Percentiles rank a stretch among this genome's conserved stretches.
Evolutionary conservation across 768 basidiomycete species (phyloP).

Genomic region (Tricholoma sp.): DNA sequence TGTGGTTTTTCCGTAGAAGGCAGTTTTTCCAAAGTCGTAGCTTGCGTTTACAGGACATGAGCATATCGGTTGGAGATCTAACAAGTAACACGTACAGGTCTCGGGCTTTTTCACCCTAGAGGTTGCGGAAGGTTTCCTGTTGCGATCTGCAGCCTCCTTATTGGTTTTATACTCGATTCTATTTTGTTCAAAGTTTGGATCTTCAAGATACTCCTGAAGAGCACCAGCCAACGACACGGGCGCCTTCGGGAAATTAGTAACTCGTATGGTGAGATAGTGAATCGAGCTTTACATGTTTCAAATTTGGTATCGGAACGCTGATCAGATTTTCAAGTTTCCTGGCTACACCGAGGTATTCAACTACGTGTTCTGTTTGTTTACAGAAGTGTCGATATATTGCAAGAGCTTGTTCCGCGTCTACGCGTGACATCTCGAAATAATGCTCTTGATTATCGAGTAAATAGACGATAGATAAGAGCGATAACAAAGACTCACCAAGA

Average conservation of each 20-base stretch:
- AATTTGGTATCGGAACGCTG: conserved; percentile 89
- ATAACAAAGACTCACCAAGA: conserved; percentile 45
- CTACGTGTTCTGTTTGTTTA: conserved; percentile 86
- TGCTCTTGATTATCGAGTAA: conserved; percentile 54
- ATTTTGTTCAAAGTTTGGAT: conserved; percentile 96
- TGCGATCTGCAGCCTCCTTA: conserved; percentile 57
- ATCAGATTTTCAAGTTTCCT: conserved; percentile 90
- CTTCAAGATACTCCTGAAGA: conserved; percentile 92
- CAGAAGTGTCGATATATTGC: conserved; percentile 92
- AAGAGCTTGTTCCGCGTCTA: conserved; percentile 85
- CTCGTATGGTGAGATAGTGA: not conserved
- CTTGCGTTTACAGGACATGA: not conserved
- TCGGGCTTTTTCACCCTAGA: conserved; percentile 19
- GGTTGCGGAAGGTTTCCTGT: conserved; percentile 8
- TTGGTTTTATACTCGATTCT: conserved; percentile 86
- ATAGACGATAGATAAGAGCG: conserved; percentile 11
- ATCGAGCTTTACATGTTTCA: conserved; percentile 68
- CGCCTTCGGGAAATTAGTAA: conserved; percentile 47
- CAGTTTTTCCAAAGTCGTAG: conserved; percentile 1
- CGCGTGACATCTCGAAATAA: conserved; percentile 96
- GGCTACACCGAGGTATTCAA: conserved; percentile 89
- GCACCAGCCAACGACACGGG: conserved; percentile 92
- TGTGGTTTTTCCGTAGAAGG: not conserved
- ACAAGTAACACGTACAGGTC: conserved; percentile 23
- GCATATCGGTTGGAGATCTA: not conserved